These are phyloP conservation scores for Lachnellula cervina DNA, from an alignment of 2,329 filamentous ascomycete species.

Conservation along the genomic window DNA sequence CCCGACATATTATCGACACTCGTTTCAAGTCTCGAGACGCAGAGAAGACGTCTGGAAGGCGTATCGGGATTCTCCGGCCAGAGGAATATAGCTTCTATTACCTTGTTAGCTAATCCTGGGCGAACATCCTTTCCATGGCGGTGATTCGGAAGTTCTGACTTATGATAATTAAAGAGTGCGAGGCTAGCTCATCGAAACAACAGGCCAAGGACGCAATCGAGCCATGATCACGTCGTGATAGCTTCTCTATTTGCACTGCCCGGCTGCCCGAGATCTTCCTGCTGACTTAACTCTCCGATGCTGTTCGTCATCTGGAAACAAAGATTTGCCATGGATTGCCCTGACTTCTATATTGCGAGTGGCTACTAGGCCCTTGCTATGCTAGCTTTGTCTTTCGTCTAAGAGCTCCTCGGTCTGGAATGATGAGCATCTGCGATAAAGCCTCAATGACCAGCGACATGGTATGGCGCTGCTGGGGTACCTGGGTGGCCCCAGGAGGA, in stretches of 20 bases:
- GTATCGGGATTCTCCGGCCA: no score
- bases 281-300: background rate
- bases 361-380: background rate
- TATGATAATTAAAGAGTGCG: background rate
- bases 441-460: background rate
- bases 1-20: background rate
- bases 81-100: no score
- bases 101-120: background rate
- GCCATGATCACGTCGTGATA: background rate
- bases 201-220: background rate
- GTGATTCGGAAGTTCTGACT: background rate
- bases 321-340: background rate
- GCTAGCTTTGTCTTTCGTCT: background rate
- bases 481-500: background rate
- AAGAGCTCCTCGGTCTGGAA: background rate
- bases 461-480: background rate
- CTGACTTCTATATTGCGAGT: background rate
- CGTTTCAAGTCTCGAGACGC: background rate
- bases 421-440: background rate
- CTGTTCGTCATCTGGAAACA: background rate
- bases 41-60: background rate
- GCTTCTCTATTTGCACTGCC: background rate
- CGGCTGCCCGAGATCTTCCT: background rate
- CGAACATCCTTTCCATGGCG: background rate
- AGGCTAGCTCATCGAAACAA: background rate